Evolutionary conservation across 2,329 filamentous ascomycete genomes (phyloP).

Genomic region (Sporothrix euskadiensis): DNA sequence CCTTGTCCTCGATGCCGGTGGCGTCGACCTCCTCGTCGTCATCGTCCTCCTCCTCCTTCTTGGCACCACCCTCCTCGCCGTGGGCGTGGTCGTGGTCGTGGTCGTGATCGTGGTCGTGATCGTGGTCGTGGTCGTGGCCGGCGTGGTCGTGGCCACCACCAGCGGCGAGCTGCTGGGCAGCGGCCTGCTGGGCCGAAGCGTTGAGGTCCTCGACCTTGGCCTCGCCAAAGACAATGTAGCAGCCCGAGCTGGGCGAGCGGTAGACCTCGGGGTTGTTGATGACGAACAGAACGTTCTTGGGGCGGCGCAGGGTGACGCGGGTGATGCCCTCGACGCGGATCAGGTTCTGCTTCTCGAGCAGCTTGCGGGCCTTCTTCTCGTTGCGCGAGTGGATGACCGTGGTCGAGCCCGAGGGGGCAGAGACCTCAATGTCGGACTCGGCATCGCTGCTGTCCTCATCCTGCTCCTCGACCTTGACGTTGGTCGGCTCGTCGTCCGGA

Average conservation of each 20-base stretch:
- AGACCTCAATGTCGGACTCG: conserved; percentile 75
- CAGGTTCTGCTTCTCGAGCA: conserved; percentile 96
- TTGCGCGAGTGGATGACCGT: conserved; percentile 96
- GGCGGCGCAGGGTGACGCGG: conserved; percentile 93
- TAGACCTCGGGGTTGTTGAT: conserved; percentile 99
- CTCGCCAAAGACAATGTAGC: conserved; percentile 99
- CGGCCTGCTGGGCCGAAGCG: conserved; percentile 93
- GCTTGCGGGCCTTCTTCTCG: conserved; percentile 99
- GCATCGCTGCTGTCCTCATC: conserved; percentile 67
- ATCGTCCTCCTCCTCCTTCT: conserved; percentile 80
- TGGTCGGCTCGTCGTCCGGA: conserved; percentile 84
- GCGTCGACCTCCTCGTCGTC: conserved; percentile 96
- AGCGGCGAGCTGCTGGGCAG: conserved; percentile 90
- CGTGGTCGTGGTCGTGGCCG: conserved; percentile 63
- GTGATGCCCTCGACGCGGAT: conserved; percentile 97
- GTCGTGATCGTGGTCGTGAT: conserved; percentile 49
- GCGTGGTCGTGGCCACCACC: conserved; percentile 70
- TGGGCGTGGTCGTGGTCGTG: conserved; percentile 46
- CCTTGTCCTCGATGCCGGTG: conserved; percentile 93
- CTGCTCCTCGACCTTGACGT: conserved; percentile 74
- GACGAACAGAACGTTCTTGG: conserved; percentile 99
- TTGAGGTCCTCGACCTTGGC: conserved; percentile 99
- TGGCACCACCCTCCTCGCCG: conserved; percentile 64
- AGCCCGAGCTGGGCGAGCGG: conserved; percentile 99
- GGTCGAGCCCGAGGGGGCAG: conserved; percentile 72